Evolutionary conservation across 2,329 filamentous ascomycete species (phyloP).

Genomic region (Atkinsonella hypoxylon): DNA sequence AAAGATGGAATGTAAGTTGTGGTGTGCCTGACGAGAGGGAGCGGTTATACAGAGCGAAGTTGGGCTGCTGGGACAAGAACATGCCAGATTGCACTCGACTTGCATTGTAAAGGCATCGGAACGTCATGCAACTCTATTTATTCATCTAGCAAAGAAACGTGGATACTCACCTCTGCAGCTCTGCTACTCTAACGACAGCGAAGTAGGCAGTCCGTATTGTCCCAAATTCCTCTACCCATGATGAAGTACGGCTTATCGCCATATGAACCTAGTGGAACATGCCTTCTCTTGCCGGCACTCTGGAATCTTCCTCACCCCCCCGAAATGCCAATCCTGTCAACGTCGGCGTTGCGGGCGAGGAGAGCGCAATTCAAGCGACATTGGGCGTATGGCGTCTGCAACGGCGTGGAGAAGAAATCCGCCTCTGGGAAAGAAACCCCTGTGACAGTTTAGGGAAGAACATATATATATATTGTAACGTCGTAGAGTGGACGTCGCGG

Average conservation of each 20-base stretch:
- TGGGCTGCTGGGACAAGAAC: too few relatives aligned
- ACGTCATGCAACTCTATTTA: background rate
- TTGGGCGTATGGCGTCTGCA: too few relatives aligned
- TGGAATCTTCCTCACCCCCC: background rate
- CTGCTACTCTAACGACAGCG: background rate
- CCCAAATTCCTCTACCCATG: background rate
- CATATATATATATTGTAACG: background rate
- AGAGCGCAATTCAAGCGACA: background rate
- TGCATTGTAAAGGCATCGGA: background rate
- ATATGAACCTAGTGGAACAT: background rate
- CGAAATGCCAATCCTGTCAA: background rate
- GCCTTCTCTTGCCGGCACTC: background rate
- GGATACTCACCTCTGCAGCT: background rate
- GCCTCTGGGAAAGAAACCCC: background rate
- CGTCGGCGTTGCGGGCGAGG: background rate
- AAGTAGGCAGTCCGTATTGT: background rate
- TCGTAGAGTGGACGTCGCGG: slow-evolving; percentile 9
- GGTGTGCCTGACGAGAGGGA: too few relatives aligned
- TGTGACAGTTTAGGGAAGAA: background rate
- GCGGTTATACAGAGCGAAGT: too few relatives aligned
- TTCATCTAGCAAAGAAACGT: background rate
- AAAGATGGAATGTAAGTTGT: too few relatives aligned
- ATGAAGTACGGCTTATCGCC: background rate
- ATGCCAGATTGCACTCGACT: too few relatives aligned
- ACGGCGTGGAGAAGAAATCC: background rate